These are phyloP conservation scores for Tylopilus intermedius DNA, from an alignment of 768 basidiomycete genomes.

Conservation along the genomic window DNA sequence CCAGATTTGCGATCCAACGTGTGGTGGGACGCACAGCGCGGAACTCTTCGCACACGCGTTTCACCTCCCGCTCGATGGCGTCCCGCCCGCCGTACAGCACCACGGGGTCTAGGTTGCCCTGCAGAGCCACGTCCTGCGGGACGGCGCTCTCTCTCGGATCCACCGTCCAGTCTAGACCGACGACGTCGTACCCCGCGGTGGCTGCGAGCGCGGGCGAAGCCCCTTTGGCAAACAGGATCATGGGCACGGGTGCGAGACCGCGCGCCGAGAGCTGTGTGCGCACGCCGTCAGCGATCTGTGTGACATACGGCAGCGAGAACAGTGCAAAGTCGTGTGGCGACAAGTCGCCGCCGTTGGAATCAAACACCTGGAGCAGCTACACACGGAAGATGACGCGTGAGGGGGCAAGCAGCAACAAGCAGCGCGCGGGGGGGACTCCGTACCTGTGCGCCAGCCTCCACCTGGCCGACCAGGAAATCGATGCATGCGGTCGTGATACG, in stretches of 20 bases:
- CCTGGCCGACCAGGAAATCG: slow-evolving; percentile 88
- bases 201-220: slow-evolving; percentile 73
- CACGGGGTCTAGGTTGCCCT: slow-evolving; percentile 92
- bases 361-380: slow-evolving; percentile 93
- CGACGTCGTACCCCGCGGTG: slow-evolving; percentile 73
- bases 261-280: slow-evolving; percentile 51
- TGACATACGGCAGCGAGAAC: slow-evolving; percentile 79
- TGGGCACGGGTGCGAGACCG: slow-evolving; percentile 57
- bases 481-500: slow-evolving; percentile 87
- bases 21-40: slow-evolving; percentile 42
- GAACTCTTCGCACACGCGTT: slow-evolving; percentile 79
- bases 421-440: slow-evolving; percentile 11
- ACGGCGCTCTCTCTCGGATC: slow-evolving; percentile 63
- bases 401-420: too few species aligned
- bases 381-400: neutral
- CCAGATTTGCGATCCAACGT: slow-evolving; percentile 96
- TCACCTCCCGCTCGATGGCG: slow-evolving; percentile 82
- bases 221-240: slow-evolving; percentile 95
- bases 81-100: slow-evolving; percentile 80
- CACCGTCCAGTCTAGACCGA: slow-evolving; percentile 90
- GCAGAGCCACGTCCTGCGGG: slow-evolving; percentile 61
- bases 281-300: slow-evolving; percentile 68
- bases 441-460: slow-evolving; percentile 94
- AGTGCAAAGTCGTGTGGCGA: slow-evolving; percentile 79
- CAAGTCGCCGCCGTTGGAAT: slow-evolving; percentile 93